These are phyloP conservation scores for Drosera spatulata DNA, from an alignment of 179 eudicot genomes.

Conservation along the genomic window DNA sequence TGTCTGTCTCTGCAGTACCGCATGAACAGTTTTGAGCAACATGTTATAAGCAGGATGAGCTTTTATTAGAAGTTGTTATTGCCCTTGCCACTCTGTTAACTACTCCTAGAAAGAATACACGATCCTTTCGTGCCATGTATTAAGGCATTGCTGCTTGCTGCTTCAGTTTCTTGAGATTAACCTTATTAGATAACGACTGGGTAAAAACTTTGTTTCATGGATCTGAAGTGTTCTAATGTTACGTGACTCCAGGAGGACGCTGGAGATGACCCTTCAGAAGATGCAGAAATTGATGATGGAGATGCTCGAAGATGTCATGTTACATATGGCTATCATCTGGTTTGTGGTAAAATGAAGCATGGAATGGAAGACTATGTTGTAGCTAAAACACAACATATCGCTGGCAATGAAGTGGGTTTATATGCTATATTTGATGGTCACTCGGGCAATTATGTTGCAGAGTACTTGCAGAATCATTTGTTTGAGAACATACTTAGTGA, in stretches of 20 bases:
- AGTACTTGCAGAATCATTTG: conserved; percentile 39
- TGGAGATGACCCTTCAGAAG: conserved; percentile 6
- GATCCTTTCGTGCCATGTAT: too few relatives aligned
- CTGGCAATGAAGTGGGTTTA: conserved; percentile 29
- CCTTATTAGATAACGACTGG: too few relatives aligned
- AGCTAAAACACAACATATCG: conserved; percentile 20
- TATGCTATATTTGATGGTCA: conserved; percentile 60
- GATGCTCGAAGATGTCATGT: conserved; percentile 11
- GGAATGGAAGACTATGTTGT: conserved; percentile 51
- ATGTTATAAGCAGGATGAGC: too few relatives aligned
- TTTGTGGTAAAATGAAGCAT: conserved; percentile 43
- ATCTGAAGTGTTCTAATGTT: not conserved
- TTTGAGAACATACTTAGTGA: conserved; percentile 38
- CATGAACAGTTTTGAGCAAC: too few relatives aligned
- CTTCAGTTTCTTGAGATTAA: too few relatives aligned
- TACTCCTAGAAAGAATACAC: too few relatives aligned
- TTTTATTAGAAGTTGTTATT: too few relatives aligned
- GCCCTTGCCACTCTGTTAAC: too few relatives aligned
- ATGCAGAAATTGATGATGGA: conserved; percentile 6
- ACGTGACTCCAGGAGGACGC: conserved; percentile 14
- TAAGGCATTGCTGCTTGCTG: too few relatives aligned
- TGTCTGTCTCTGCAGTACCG: too few relatives aligned
- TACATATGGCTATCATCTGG: conserved; percentile 37
- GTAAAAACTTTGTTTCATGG: too few relatives aligned
- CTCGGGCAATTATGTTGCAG: conserved; percentile 33